phyloP scores from a whole-genome alignment of 768 basidiomycete genomes.

The Fomitopsis serialis region DNA sequence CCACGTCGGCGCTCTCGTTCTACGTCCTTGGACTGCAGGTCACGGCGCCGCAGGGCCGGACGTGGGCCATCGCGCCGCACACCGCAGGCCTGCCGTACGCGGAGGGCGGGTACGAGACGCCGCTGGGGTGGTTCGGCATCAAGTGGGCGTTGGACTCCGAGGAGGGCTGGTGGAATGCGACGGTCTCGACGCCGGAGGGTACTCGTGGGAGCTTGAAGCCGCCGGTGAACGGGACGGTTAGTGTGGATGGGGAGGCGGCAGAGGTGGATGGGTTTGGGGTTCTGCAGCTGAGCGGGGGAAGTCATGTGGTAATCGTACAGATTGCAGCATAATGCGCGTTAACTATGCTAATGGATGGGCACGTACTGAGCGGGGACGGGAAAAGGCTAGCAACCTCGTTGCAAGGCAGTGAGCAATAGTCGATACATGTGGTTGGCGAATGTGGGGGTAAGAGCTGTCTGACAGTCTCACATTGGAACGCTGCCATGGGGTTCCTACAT shows the following conservation, averaged over 20 bases:
- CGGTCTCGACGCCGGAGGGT: constrained; percentile 10
- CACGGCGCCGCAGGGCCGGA: constrained; percentile 38
- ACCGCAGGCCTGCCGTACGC: constrained; percentile 34
- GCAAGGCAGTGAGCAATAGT: too few relatives aligned
- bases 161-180: constrained; percentile 2
- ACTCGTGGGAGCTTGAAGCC: constrained; percentile 10
- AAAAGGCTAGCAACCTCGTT: too few relatives aligned
- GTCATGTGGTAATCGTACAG: neutral
- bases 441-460: too few relatives aligned
- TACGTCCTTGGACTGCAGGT: constrained; percentile 49
- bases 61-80: constrained; percentile 45
- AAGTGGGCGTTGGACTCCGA: constrained; percentile 32
- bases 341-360: too few relatives aligned
- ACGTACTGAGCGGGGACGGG: too few relatives aligned
- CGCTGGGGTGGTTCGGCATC: constrained; percentile 46
- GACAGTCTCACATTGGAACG: too few relatives aligned
- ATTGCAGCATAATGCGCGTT: neutral
- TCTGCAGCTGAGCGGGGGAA: neutral
- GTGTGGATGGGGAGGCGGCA: constrained; percentile 2
- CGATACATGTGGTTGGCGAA: too few relatives aligned
- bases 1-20: constrained; percentile 51
- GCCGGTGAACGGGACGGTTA: constrained; percentile 5
- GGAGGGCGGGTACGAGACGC: constrained; percentile 49
- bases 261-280: neutral
- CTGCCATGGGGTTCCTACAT: too few relatives aligned